A percentile compares a stretch with the other conserved stretches of the same genome.
phyloP scores from a whole-genome alignment of 176 grass and related monocot species.

The Carex cristatella region DNA sequence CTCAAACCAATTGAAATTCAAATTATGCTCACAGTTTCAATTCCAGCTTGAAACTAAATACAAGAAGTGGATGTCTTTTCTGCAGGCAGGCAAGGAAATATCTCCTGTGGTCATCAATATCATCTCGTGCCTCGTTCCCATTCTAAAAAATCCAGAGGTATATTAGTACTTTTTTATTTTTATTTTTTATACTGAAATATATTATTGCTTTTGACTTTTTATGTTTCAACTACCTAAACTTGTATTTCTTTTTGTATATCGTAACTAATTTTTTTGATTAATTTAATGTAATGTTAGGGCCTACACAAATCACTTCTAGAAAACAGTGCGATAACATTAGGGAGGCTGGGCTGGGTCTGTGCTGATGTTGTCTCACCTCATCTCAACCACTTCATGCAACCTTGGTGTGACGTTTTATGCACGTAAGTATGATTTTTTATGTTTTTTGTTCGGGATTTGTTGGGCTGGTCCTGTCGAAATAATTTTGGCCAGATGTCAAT shows the following conservation, averaged over 20 bases:
- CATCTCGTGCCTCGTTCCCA: conserved; percentile 58
- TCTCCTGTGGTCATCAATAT: conserved; percentile 70
- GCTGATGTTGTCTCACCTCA: conserved; percentile 87
- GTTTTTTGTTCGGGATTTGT: neutral
- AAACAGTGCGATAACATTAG: conserved; percentile 93
- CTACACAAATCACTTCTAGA: conserved; percentile 87
- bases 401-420: conserved; percentile 85
- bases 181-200: neutral
- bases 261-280: conserved; percentile 7
- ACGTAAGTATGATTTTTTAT: conserved; percentile 44
- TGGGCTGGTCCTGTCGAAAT: neutral
- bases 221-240: neutral
- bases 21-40: neutral
- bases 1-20: neutral
- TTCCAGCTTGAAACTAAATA: neutral
- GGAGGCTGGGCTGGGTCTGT: conserved; percentile 94
- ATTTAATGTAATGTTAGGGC: conserved; percentile 32
- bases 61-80: conserved; percentile 19
- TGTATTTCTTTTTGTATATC: neutral
- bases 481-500: neutral
- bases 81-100: conserved; percentile 79
- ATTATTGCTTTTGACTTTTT: conserved; percentile 1
- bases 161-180: neutral
- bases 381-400: conserved; percentile 89
- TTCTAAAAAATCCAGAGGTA: conserved; percentile 75